phyloP scores from a whole-genome alignment of 345 rosid species.

The Rubroshorea leprosula region DNA sequence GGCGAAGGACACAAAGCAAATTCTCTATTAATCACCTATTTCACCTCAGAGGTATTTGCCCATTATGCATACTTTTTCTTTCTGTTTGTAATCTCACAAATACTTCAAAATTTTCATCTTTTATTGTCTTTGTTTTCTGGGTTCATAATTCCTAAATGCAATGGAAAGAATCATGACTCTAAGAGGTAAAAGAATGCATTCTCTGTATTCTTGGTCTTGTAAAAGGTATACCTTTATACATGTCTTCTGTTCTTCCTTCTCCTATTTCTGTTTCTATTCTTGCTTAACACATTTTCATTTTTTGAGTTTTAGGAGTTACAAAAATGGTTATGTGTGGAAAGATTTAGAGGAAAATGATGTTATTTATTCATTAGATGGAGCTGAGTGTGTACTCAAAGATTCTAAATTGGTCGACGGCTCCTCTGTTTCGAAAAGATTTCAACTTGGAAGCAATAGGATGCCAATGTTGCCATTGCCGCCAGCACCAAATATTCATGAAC shows the following conservation, averaged over 20 bases:
- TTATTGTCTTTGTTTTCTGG: too few species aligned
- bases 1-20: too few species aligned
- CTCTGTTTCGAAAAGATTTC: conserved; percentile 51
- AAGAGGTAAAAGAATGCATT: conserved; percentile 80
- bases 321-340: conserved; percentile 91
- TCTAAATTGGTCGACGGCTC: conserved; percentile 56
- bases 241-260: not conserved
- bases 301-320: conserved; percentile 55
- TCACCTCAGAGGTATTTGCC: conserved; percentile 60
- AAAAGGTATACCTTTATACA: conserved; percentile 47
- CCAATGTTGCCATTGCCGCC: too few species aligned
- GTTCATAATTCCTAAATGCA: conserved; percentile 46
- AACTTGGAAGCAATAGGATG: conserved; percentile 21
- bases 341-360: conserved; percentile 74
- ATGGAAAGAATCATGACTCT: conserved; percentile 58
- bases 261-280: not conserved
- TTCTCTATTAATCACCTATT: conserved; percentile 73
- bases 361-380: conserved; percentile 67
- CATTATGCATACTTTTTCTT: too few species aligned
- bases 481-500: conserved; percentile 27
- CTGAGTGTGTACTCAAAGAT: conserved; percentile 86
- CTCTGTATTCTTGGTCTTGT: conserved; percentile 84
- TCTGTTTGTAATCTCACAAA: not conserved
- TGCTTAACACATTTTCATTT: not conserved
- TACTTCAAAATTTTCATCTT: not conserved